phyloP scores from a whole-genome alignment of 176 grass and related monocot genomes.

The Alloteropsis semialata region DNA sequence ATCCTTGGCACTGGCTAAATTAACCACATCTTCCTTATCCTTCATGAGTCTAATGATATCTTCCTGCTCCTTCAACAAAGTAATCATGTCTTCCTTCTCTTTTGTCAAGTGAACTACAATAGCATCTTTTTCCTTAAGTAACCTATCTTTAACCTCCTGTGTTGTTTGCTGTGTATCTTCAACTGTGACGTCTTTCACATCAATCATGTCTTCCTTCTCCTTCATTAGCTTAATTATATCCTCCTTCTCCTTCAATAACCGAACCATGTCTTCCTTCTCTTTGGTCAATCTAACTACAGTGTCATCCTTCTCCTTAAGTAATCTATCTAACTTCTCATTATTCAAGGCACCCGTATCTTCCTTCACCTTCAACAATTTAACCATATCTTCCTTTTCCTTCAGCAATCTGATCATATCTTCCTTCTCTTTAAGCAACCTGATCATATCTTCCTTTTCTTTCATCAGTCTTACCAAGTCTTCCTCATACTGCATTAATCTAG shows the following conservation, averaged over 20 bases:
- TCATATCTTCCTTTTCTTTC: constrained; percentile 48
- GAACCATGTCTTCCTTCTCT: constrained; percentile 46
- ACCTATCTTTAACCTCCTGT: constrained; percentile 45
- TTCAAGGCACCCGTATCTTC: constrained; percentile 40
- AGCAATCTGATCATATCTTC: constrained; percentile 65
- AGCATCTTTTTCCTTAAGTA: constrained; percentile 73
- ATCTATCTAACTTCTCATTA: not conserved
- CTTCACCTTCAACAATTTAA: constrained; percentile 44
- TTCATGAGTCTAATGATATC: constrained; percentile 40
- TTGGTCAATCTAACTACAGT: constrained; percentile 30
- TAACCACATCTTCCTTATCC: constrained; percentile 31
- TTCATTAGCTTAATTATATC: constrained; percentile 62
- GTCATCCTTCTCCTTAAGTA: constrained; percentile 54
- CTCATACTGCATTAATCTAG: constrained; percentile 35
- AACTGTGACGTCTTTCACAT: constrained; percentile 33
- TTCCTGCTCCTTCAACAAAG: constrained; percentile 39
- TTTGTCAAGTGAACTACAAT: constrained; percentile 25
- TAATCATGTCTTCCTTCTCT: constrained; percentile 41
- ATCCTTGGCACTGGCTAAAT: constrained; percentile 15
- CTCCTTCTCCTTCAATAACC: constrained; percentile 48
- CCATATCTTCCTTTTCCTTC: constrained; percentile 87
- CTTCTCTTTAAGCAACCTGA: constrained; percentile 41
- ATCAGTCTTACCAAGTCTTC: constrained; percentile 47
- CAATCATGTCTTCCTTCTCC: constrained; percentile 36
- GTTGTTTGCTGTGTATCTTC: not conserved